Evolutionary conservation across 495 filamentous ascomycete species (phyloP).

Genomic region (Daldinia concentrica): DNA sequence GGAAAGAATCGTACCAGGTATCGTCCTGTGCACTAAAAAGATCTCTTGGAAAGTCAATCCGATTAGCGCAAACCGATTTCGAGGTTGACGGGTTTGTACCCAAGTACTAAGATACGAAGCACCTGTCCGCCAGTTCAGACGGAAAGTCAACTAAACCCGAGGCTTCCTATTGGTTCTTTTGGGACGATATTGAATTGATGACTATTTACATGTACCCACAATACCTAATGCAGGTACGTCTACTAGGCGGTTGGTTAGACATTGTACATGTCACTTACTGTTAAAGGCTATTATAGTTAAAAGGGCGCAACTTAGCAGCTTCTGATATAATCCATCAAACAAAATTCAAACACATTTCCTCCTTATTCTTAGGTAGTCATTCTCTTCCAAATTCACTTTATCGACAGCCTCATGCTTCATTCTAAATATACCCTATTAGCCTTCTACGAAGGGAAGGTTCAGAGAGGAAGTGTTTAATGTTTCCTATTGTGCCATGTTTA

Average conservation of each 20-base stretch:
- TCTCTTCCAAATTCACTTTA: constrained; percentile 1
- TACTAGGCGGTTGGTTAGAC: background rate
- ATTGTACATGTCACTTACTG: background rate
- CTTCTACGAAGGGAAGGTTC: constrained; percentile 2
- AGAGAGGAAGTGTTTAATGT: background rate
- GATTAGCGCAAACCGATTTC: constrained; percentile 1
- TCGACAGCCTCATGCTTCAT: constrained; percentile 2
- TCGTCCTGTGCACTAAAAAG: background rate
- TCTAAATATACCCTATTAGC: background rate
- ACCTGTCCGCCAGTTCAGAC: background rate
- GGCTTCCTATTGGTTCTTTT: constrained; percentile 34
- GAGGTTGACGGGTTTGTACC: background rate
- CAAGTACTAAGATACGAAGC: background rate
- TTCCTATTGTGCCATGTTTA: constrained; percentile 24
- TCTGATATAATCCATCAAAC: background rate
- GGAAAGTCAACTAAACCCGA: constrained; percentile 9
- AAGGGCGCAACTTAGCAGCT: background rate
- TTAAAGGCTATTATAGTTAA: background rate
- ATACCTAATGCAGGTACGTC: background rate
- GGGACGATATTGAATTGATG: background rate
- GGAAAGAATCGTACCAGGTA: constrained; percentile 16
- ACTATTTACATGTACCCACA: background rate
- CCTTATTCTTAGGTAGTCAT: background rate
- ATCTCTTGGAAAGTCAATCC: constrained; percentile 1
- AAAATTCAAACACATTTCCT: background rate